Conservation (phyloP, 441 rosid species). For the Arabidopsis hybrid region DNA sequence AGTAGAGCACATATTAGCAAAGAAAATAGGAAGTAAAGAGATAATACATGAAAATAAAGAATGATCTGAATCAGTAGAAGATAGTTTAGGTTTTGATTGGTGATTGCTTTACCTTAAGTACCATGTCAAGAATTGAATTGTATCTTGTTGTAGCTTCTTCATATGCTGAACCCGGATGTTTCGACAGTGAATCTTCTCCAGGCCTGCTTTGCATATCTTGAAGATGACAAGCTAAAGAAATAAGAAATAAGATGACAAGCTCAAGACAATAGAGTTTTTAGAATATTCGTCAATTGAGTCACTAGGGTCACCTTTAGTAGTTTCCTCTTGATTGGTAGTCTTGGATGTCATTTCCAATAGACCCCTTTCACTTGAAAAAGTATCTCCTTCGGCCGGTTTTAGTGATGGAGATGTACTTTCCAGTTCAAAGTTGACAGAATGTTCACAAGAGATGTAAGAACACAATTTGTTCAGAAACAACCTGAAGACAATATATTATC, state of each 20-base stretch:
- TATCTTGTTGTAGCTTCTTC: background rate
- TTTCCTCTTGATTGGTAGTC: background rate
- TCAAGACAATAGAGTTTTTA: no score
- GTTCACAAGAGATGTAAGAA: background rate
- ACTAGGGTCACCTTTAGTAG: background rate
- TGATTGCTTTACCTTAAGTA: background rate
- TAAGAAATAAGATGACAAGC: background rate
- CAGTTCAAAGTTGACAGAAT: background rate
- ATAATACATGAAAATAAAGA: no score
- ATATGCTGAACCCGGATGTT: background rate
- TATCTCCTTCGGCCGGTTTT: background rate
- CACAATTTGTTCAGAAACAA: background rate
- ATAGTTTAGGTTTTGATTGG: no score
- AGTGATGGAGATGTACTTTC: background rate
- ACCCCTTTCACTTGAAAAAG: background rate
- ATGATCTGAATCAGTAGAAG: no score
- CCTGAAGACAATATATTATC: background rate
- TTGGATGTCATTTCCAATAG: background rate
- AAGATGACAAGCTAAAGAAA: background rate
- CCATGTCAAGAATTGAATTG: background rate
- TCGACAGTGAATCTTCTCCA: background rate
- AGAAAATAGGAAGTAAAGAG: background rate
- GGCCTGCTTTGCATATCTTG: background rate
- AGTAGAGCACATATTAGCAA: background rate
- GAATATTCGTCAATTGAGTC: no score